phyloP scores from a whole-genome alignment of 352 stramenopile genomes.

The Pythium biforme region DNA sequence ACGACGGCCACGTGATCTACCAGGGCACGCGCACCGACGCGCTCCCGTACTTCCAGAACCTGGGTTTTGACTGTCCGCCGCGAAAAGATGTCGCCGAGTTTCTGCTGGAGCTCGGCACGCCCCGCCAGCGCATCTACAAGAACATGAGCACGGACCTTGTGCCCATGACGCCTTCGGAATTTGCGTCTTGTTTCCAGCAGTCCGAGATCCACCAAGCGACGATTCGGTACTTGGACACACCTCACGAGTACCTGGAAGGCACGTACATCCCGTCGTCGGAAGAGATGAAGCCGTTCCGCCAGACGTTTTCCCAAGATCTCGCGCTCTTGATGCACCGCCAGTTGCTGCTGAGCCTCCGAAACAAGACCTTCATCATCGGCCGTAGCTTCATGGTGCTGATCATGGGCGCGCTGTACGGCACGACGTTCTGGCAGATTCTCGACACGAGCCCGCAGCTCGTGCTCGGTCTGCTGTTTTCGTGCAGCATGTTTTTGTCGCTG shows the following conservation, averaged over 20 bases:
- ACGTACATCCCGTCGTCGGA: conserved; percentile 15
- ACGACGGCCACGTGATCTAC: conserved; percentile 53
- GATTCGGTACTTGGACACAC: conserved; percentile 38
- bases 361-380: conserved; percentile 43
- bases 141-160: conserved; percentile 18
- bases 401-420: conserved; percentile 66
- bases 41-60: conserved; percentile 47
- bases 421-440: conserved; percentile 63
- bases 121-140: conserved; percentile 35
- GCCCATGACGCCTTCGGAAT: conserved; percentile 33
- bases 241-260: conserved; percentile 7
- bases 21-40: conserved; percentile 42
- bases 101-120: conserved; percentile 35
- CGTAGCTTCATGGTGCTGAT: conserved; percentile 57
- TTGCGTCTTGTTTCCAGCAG: conserved; percentile 46
- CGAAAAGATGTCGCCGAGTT: conserved; percentile 36
- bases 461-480: conserved; percentile 87
- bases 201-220: conserved; percentile 55
- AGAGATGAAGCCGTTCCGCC: conserved; percentile 38
- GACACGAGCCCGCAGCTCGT: conserved; percentile 56
- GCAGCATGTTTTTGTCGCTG: conserved; percentile 85
- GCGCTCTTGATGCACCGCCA: conserved; percentile 52
- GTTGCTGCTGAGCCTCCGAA: conserved; percentile 62
- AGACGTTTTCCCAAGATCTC: conserved; percentile 50
- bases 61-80: conserved; percentile 44